These are phyloP conservation scores for Coemansia sp. DNA, from an alignment of 192 early-diverging fungal species.

Conservation along the genomic window DNA sequence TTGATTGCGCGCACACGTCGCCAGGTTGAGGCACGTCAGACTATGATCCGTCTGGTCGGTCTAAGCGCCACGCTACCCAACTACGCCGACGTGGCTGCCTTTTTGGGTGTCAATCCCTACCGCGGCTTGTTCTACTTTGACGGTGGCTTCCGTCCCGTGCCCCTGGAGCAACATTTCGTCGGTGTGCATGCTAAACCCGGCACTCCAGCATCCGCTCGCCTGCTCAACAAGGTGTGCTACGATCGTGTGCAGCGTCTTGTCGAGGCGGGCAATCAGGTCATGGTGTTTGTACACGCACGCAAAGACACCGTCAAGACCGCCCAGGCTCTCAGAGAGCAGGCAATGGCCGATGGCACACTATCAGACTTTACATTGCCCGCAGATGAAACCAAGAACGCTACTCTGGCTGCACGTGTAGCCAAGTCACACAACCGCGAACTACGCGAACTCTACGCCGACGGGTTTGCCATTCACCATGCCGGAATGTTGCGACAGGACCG, in stretches of 20 bases:
- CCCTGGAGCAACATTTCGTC: slow-evolving; percentile 94
- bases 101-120: slow-evolving; percentile 90
- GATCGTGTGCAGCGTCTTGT: slow-evolving; percentile 74
- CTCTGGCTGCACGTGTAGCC: slow-evolving; percentile 59
- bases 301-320: slow-evolving; percentile 98
- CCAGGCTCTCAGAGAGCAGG: slow-evolving; percentile 71
- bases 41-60: slow-evolving; percentile 94
- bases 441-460: slow-evolving; percentile 74
- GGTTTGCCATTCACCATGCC: slow-evolving; percentile 96
- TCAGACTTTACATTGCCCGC: slow-evolving; percentile 21
- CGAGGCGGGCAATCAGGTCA: slow-evolving; percentile 87
- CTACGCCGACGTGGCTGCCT: slow-evolving; percentile 91
- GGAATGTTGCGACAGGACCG: slow-evolving; percentile 93
- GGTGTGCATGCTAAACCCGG: slow-evolving; percentile 87
- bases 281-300: slow-evolving; percentile 99
- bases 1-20: slow-evolving; percentile 92
- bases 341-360: slow-evolving; percentile 55
- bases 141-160: slow-evolving; percentile 88
- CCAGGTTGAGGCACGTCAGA: slow-evolving; percentile 88
- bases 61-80: slow-evolving; percentile 98
- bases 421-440: slow-evolving; percentile 81
- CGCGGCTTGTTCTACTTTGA: slow-evolving; percentile 98
- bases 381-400: slow-evolving; percentile 50
- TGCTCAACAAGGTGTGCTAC: slow-evolving; percentile 84
- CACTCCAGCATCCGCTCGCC: slow-evolving; percentile 54